These are phyloP conservation scores for Babesia bovis DNA, from an alignment of 169 alveolate genomes.

Conservation along the genomic window DNA sequence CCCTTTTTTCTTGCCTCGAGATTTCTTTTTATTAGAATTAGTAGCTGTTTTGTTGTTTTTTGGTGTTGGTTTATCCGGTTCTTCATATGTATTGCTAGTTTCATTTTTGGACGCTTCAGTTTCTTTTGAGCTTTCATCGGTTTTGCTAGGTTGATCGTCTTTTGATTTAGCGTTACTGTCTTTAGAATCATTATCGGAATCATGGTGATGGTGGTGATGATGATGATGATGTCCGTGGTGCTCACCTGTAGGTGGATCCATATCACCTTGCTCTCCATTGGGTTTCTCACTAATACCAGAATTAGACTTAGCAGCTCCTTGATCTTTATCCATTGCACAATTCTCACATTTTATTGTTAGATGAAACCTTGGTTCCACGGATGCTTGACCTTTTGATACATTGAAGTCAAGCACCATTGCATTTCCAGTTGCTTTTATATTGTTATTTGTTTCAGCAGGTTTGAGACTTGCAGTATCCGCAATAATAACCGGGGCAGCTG, in stretches of 20 bases:
- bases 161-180: neutral
- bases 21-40: too few relatives aligned
- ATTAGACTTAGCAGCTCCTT: too few relatives aligned
- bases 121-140: too few relatives aligned
- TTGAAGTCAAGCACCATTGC: neutral
- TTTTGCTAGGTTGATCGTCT: neutral
- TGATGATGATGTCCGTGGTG: slow-evolving; percentile 3
- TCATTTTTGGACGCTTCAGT: too few relatives aligned
- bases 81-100: too few relatives aligned
- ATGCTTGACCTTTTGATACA: neutral
- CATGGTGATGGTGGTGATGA: slow-evolving; percentile 6
- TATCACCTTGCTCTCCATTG: neutral
- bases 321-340: neutral
- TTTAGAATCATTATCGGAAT: neutral
- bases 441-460: neutral
- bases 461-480: neutral
- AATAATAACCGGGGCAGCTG: neutral
- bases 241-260: neutral
- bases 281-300: neutral
- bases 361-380: neutral
- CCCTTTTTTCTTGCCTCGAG: too few relatives aligned
- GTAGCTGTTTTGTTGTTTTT: too few relatives aligned
- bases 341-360: slow-evolving; percentile 20
- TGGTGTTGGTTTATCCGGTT: too few relatives aligned
- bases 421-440: neutral